Base-by-base conservation (phyloP, 2,329 filamentous ascomycete genomes). In the Botrytis fragariae region DNA sequence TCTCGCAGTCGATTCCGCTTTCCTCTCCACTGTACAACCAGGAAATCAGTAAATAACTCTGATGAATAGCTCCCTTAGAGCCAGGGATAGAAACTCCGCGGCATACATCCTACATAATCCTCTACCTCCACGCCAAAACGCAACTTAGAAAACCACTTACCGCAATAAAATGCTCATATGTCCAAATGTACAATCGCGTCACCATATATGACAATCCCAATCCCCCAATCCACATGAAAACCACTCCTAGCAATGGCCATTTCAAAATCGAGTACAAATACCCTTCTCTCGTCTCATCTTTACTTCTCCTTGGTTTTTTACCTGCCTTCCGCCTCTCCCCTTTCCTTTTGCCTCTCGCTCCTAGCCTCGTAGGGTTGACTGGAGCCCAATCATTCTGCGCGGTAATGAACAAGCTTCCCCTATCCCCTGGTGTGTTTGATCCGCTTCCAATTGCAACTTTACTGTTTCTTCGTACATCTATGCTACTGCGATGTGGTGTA, bases 361-460 rank as follows among this genome's bases (percentile, higher is more conserved):
- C 70, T 54, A 67, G 25, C 37, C 68, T 74, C 44, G 68, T 75
- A 42, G 85, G 78, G 77, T 92, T 91, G 20, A 98, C 89, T 0
- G 96, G 96, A 25, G 93, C 91, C 96, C 96, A 99, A 85, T 99
- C 96, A 82, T 97, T 97, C 80, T 97, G 90, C 59, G 96, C 95
- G 5, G 93, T 93, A 79, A 98, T 93, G 81, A 95, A 94, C 42
- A 81, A 65, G 59, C 76, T 77, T 67, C 42, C 74, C 61, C 59
- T 70, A 70, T 59, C 76, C 71, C 61, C 70, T 1, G 59, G 59
- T 45, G 68, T 67, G 48, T 72, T 72, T 67, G 20, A 74, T 44
- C 61, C 69, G 72, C 54, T 77, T 65, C 51, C 67, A 32, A 73
- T 25, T n/a, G 72, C 29, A 37, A n/a, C 69, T 54, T 54, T 74